These are phyloP conservation scores for Annulohypoxylon maeteangense DNA, from an alignment of 495 filamentous ascomycete species.

Conservation along the genomic window DNA sequence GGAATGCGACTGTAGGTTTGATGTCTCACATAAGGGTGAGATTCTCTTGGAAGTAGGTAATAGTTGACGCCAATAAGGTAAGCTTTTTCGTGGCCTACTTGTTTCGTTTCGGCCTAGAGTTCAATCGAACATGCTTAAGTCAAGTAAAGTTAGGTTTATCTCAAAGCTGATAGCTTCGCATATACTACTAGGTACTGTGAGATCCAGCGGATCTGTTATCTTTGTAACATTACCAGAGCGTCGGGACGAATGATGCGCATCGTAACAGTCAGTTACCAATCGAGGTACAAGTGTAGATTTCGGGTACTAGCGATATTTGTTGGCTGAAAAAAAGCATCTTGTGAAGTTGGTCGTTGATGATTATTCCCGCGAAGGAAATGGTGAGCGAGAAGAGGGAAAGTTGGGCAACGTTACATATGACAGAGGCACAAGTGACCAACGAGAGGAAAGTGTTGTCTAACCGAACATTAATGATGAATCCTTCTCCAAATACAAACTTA, in stretches of 20 bases:
- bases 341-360: background rate
- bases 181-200: background rate
- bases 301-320: conserved; percentile 7
- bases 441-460: background rate
- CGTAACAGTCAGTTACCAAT: conserved; percentile 28
- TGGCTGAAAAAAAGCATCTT: background rate
- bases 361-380: conserved; percentile 2
- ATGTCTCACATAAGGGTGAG: background rate
- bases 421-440: background rate
- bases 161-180: background rate
- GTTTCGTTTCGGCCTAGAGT: background rate
- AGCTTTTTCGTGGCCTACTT: background rate
- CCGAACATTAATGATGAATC: conserved; percentile 18
- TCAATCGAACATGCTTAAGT: background rate
- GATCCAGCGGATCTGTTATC: conserved; percentile 11
- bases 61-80: background rate
- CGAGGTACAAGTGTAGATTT: background rate
- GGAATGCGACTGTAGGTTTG: background rate
- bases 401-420: conserved; percentile 42
- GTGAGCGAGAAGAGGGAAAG: background rate
- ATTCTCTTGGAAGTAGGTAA: background rate
- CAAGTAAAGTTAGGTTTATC: background rate
- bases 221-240: conserved; percentile 36
- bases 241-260: conserved; percentile 28
- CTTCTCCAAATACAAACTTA: conserved; percentile 7